Conservation (phyloP, 2,329 filamentous ascomycete genomes). For the Pestalotiopsis sp. region DNA sequence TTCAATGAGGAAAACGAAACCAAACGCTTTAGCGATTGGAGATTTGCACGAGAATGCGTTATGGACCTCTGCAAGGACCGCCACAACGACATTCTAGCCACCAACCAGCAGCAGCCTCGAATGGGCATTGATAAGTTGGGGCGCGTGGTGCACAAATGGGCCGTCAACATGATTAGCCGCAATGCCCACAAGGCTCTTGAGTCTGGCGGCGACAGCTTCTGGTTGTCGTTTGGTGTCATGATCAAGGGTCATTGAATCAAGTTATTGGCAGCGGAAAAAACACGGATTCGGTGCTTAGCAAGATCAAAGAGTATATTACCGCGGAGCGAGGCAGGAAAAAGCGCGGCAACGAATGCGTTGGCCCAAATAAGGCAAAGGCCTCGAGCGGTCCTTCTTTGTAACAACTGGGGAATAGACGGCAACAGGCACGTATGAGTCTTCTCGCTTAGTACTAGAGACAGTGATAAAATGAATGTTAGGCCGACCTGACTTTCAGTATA, state of each 20-base stretch:
- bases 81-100: neutral
- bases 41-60: neutral
- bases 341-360: neutral
- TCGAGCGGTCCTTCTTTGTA: too few relatives aligned
- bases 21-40: neutral
- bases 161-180: neutral
- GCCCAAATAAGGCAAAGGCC: too few relatives aligned
- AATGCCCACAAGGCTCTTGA: neutral
- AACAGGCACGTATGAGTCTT: too few relatives aligned
- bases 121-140: neutral
- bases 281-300: neutral
- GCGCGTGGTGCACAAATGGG: neutral
- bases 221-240: neutral
- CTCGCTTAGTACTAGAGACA: too few relatives aligned
- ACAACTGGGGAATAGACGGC: too few relatives aligned
- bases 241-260: neutral
- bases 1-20: neutral
- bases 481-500: neutral
- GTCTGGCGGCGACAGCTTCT: neutral
- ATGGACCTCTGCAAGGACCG: conserved; percentile 1
- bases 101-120: neutral
- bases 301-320: neutral
- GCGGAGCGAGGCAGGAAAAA: neutral
- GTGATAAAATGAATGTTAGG: too few relatives aligned
- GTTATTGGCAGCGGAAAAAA: neutral